Evolutionary conservation across 257 asterid genomes (phyloP).

Genomic region (Solanum virginianum): DNA sequence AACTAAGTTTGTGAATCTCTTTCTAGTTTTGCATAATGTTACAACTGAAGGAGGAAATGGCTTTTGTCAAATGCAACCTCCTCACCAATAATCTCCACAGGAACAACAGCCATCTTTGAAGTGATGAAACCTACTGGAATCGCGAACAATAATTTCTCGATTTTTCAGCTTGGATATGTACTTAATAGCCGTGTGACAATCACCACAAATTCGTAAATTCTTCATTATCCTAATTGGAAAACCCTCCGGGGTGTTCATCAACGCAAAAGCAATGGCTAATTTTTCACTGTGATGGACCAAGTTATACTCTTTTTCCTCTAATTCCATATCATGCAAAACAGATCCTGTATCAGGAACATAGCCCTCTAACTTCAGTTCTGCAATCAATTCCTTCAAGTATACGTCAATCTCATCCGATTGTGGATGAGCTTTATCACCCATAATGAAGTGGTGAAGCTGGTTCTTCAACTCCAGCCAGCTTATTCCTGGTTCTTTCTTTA

Average conservation of each 20-base stretch:
- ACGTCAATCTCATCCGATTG: constrained; percentile 27
- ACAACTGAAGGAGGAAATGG: background rate
- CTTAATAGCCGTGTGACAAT: constrained; percentile 69
- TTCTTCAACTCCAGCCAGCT: constrained; percentile 82
- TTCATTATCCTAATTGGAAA: constrained; percentile 74
- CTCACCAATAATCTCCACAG: constrained; percentile 83
- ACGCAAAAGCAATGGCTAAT: constrained; percentile 74
- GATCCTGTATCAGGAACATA: constrained; percentile 52
- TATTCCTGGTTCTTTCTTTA: constrained; percentile 76
- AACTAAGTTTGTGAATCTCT: background rate
- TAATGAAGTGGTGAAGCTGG: constrained; percentile 37
- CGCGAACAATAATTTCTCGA: constrained; percentile 54
- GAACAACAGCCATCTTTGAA: constrained; percentile 62
- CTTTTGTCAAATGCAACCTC: constrained; percentile 1
- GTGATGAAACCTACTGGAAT: constrained; percentile 79
- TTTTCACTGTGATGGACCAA: constrained; percentile 73
- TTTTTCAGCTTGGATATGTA: constrained; percentile 39
- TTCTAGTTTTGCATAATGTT: background rate
- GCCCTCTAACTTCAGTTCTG: constrained; percentile 44
- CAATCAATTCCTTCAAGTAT: constrained; percentile 47
- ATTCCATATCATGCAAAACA: constrained; percentile 68
- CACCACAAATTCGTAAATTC: constrained; percentile 69
- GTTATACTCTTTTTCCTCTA: constrained; percentile 62
- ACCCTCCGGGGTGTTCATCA: constrained; percentile 41
- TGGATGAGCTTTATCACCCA: constrained; percentile 58